phyloP scores from a whole-genome alignment of 1,284 basidiomycete species.

The Papiliotrema terrestris region DNA sequence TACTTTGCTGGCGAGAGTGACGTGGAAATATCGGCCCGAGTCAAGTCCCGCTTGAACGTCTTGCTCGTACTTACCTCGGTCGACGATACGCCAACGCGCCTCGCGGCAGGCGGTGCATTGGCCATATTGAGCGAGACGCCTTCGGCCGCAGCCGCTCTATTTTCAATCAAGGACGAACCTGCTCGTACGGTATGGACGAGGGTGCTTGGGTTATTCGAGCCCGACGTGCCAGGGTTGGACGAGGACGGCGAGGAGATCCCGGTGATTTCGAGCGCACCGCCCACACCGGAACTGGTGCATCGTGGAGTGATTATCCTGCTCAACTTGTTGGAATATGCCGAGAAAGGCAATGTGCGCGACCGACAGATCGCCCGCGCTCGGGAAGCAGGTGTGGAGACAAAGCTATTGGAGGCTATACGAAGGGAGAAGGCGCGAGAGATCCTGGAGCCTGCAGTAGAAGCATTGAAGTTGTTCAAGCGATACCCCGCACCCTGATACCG shows the following conservation, averaged over 20 bases:
- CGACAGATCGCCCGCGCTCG: conserved; percentile 1
- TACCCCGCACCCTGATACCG: neutral
- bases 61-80: conserved; percentile 79
- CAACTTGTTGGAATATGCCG: conserved; percentile 56
- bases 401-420: conserved; percentile 17
- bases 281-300: conserved; percentile 59
- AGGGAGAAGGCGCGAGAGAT: conserved; percentile 12
- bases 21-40: conserved; percentile 37
- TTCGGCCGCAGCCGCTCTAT: conserved; percentile 59
- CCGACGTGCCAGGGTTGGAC: conserved; percentile 31
- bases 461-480: conserved; percentile 22
- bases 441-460: conserved; percentile 22
- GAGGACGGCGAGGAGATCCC: conserved; percentile 37
- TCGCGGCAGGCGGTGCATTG: conserved; percentile 80
- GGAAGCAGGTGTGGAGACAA: conserved; percentile 17
- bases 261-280: conserved; percentile 25
- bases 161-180: conserved; percentile 57
- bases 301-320: conserved; percentile 67
- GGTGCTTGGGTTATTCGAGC: conserved; percentile 14
- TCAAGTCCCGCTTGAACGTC: conserved; percentile 68
- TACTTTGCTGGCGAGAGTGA: conserved; percentile 37
- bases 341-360: neutral
- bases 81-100: conserved; percentile 72
- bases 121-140: conserved; percentile 67
- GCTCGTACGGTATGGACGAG: conserved; percentile 46